Percentiles rank a stretch among this genome's conserved stretches.
phyloP scores from a whole-genome alignment of 2,329 filamentous ascomycete genomes.

The Colletotrichum magnum region DNA sequence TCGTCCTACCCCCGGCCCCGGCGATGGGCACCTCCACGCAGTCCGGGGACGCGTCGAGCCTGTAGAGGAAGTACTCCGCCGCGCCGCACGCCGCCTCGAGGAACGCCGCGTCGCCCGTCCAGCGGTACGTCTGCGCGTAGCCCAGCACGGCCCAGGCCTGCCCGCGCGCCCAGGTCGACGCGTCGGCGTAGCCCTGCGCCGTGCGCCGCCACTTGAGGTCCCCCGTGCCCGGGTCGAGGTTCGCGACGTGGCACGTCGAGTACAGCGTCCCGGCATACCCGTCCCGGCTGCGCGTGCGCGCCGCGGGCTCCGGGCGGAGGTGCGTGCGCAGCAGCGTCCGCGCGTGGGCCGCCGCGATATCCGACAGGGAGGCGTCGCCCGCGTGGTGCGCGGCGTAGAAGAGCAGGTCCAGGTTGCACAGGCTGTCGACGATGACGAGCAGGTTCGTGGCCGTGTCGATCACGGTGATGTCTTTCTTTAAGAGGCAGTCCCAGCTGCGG shows the following conservation, averaged over 20 bases:
- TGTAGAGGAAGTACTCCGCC: constrained; percentile 62
- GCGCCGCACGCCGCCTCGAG: constrained; percentile 58
- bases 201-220: constrained; percentile 56
- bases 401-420: constrained; percentile 57
- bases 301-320: constrained; percentile 50
- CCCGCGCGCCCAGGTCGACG: constrained; percentile 64
- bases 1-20: constrained; percentile 18
- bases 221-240: constrained; percentile 58
- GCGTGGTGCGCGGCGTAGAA: constrained; percentile 55
- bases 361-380: constrained; percentile 46
- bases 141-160: constrained; percentile 65
- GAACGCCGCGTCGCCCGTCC: constrained; percentile 59
- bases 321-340: constrained; percentile 55
- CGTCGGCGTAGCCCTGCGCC: constrained; percentile 60
- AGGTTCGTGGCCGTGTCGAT: constrained; percentile 49
- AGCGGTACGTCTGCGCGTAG: constrained; percentile 62
- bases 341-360: constrained; percentile 57
- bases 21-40: constrained; percentile 42
- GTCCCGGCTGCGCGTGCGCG: constrained; percentile 3
- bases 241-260: constrained; percentile 59
- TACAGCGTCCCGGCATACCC: constrained; percentile 46
- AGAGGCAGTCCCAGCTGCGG: constrained; percentile 62
- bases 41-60: constrained; percentile 49
- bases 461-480: constrained; percentile 48
- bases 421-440: constrained; percentile 58